These are phyloP conservation scores for Porphyra umbilicalis DNA, from an alignment of 31 red algal species.

Conservation along the genomic window DNA sequence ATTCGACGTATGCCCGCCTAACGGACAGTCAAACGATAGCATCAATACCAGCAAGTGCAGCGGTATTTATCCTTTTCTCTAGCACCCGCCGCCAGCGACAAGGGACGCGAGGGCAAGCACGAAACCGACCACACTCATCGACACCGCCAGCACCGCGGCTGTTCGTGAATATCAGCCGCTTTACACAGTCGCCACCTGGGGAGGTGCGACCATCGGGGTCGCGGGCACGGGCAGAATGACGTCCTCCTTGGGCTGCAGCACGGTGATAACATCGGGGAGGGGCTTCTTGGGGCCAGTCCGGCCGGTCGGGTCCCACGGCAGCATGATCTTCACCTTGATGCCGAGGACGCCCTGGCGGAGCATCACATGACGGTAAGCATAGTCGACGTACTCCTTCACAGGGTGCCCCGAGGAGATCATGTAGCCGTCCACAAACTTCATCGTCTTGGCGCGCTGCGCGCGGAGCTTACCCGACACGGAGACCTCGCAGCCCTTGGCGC, in stretches of 20 bases:
- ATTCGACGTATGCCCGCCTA: too few relatives aligned
- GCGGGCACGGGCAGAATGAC: neutral
- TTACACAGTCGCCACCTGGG: neutral
- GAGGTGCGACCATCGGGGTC: neutral
- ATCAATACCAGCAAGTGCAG: too few relatives aligned
- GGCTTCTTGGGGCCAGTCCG: constrained; percentile 80
- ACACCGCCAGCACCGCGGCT: too few relatives aligned
- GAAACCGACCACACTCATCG: too few relatives aligned
- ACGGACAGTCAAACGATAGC: too few relatives aligned
- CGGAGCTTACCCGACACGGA: constrained; percentile 90
- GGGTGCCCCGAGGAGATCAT: constrained; percentile 95
- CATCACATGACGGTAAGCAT: constrained; percentile 82
- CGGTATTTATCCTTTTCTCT: too few relatives aligned
- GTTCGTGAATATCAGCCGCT: neutral
- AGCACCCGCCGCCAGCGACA: too few relatives aligned
- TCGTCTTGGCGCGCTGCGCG: constrained; percentile 98
- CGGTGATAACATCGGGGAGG: constrained; percentile 70
- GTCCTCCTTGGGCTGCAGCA: constrained; percentile 95
- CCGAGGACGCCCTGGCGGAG: constrained; percentile 94
- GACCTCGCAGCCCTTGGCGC: constrained; percentile 89
- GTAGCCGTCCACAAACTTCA: constrained; percentile 99
- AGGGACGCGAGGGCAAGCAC: too few relatives aligned
- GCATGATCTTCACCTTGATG: constrained; percentile 99
- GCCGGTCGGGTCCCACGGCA: constrained; percentile 94
- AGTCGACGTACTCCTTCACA: constrained; percentile 75